A percentile compares a stretch with the other conserved stretches of the same genome.
These are phyloP conservation scores for Perilla frutescens DNA, from an alignment of 257 asterid species.

Conservation along the genomic window DNA sequence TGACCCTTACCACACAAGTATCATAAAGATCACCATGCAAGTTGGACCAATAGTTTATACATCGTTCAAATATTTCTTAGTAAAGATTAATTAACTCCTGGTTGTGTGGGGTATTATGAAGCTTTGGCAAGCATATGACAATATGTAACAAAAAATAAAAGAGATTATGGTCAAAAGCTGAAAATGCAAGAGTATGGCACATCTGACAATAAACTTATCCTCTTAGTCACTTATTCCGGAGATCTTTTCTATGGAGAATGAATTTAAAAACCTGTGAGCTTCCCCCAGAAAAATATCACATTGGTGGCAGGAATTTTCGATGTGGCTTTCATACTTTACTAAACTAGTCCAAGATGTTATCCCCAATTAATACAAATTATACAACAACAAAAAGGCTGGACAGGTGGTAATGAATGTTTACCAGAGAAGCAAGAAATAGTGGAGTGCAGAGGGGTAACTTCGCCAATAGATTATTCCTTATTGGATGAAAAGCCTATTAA, in stretches of 20 bases:
- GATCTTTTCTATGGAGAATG: conserved; percentile 5
- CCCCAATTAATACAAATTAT: background rate
- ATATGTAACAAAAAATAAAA: background rate
- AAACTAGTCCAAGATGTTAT: background rate
- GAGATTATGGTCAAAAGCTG: background rate
- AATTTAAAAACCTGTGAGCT: background rate
- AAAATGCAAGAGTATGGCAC: background rate
- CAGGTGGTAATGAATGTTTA: background rate
- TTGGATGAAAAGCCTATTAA: background rate
- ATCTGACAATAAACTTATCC: background rate
- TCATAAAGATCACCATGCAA: background rate
- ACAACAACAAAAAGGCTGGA: background rate
- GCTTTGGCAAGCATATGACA: conserved; percentile 1
- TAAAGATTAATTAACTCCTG: background rate
- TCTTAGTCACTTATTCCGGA: background rate
- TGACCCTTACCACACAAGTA: background rate
- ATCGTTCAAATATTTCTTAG: background rate
- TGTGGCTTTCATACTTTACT: background rate
- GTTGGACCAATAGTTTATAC: conserved; percentile 3
- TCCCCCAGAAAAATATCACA: background rate
- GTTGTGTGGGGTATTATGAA: background rate
- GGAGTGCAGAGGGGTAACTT: background rate
- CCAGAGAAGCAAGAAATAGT: background rate
- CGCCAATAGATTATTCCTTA: background rate
- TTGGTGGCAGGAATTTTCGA: background rate